These are phyloP conservation scores for Terana coerulea DNA, from an alignment of 768 basidiomycete species.

Conservation along the genomic window DNA sequence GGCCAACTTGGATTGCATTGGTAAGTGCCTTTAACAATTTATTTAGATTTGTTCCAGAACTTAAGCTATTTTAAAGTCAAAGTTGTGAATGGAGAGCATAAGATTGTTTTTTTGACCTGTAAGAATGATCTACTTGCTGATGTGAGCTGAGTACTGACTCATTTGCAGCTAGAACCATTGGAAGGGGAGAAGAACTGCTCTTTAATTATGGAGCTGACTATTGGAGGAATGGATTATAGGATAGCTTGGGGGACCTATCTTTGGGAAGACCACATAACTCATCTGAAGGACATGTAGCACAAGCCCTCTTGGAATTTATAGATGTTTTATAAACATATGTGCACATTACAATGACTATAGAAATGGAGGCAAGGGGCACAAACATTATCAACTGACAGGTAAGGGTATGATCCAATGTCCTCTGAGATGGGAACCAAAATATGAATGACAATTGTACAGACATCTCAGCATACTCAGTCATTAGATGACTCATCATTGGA, in stretches of 20 bases:
- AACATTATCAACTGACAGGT: too few relatives aligned
- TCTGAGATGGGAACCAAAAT: not conserved
- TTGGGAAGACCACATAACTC: too few relatives aligned
- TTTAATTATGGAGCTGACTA: not conserved
- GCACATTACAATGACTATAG: not conserved
- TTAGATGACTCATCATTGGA: constrained; percentile 9
- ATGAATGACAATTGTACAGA: too few relatives aligned
- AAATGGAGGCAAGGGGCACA: too few relatives aligned
- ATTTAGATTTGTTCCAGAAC: not conserved
- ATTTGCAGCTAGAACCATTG: not conserved
- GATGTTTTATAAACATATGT: too few relatives aligned
- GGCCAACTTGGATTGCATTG: not conserved
- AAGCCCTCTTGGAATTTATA: too few relatives aligned
- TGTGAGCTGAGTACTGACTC: not conserved
- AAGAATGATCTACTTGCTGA: not conserved
- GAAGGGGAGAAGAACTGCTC: not conserved
- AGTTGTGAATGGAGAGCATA: constrained; percentile 1
- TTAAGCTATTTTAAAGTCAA: not conserved
- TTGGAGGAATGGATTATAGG: not conserved
- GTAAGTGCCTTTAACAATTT: not conserved
- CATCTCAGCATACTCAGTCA: constrained; percentile 4
- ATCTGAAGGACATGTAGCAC: too few relatives aligned
- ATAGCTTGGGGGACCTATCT: too few relatives aligned
- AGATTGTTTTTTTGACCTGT: not conserved
- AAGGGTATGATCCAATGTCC: not conserved